phyloP scores from a whole-genome alignment of 306 rosid species.

The Vigna radiata region DNA sequence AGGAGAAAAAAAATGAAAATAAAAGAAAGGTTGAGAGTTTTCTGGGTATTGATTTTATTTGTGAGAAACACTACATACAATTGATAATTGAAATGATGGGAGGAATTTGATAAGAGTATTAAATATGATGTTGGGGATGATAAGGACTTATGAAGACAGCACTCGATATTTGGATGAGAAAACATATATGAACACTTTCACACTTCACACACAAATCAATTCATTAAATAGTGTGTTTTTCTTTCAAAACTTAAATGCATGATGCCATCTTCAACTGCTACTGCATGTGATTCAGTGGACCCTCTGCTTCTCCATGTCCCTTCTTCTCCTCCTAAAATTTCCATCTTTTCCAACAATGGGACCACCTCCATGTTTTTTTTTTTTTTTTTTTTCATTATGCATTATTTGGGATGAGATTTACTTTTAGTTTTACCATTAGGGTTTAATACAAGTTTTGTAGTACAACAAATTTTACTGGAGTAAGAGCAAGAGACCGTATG shows the following conservation, averaged over 20 bases:
- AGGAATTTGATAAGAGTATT: conserved; percentile 27
- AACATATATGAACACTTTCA: conserved; percentile 27
- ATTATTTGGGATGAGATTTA: too few relatives aligned
- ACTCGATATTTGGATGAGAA: conserved; percentile 39
- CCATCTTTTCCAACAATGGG: too few relatives aligned
- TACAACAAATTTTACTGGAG: too few relatives aligned
- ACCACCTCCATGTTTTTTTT: too few relatives aligned
- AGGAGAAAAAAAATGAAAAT: background rate
- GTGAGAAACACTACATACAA: background rate
- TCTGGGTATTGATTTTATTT: conserved; percentile 37
- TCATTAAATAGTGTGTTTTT: conserved; percentile 12
- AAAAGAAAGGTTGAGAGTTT: conserved; percentile 18
- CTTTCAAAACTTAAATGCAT: background rate
- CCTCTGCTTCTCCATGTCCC: conserved; percentile 37
- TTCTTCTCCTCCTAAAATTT: background rate
- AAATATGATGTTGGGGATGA: conserved; percentile 39
- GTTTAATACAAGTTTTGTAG: too few relatives aligned
- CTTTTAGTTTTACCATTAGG: too few relatives aligned
- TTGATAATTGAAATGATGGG: conserved; percentile 37
- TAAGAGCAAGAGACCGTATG: too few relatives aligned
- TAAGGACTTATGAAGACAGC: background rate
- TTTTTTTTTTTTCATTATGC: too few relatives aligned
- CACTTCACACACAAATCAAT: conserved; percentile 17
- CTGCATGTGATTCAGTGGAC: conserved; percentile 42
- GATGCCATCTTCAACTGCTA: conserved; percentile 41